Conservation (phyloP, 305 asterid species). For the Fraxinus albicans region DNA sequence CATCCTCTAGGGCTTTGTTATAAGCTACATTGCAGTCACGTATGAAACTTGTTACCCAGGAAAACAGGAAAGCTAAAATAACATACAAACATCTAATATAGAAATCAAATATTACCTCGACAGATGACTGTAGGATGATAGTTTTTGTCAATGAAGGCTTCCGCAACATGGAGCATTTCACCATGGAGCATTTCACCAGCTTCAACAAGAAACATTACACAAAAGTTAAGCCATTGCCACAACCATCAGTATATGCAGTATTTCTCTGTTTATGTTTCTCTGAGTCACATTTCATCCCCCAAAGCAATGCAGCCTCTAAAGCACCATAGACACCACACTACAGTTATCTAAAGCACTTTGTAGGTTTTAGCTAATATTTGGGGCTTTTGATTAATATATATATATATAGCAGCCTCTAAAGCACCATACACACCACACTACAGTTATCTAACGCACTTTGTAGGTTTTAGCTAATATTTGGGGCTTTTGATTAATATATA, state of each 20-base stretch:
- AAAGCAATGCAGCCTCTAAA: not conserved
- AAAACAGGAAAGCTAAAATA: not conserved
- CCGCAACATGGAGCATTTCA: constrained; percentile 99
- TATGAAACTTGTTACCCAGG: constrained; percentile 18
- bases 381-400: not conserved
- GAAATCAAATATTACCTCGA: constrained; percentile 48
- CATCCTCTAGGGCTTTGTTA: constrained; percentile 88
- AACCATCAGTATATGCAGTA: not conserved
- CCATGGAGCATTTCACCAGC: constrained; percentile 99
- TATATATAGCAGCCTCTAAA: not conserved
- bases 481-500: not conserved
- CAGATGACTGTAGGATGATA: constrained; percentile 94
- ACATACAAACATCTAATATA: not conserved
- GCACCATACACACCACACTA: not conserved
- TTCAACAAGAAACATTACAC: constrained; percentile 30
- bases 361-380: not conserved
- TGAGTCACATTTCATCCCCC: constrained; percentile 34
- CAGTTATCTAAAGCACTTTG: too few relatives aligned
- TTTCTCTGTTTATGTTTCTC: constrained; percentile 30
- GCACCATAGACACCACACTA: not conserved
- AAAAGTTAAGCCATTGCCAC: constrained; percentile 23
- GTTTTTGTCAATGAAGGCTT: constrained; percentile 87
- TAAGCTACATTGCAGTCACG: constrained; percentile 57
- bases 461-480: not conserved
- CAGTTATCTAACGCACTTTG: too few relatives aligned